Evolutionary conservation across 306 rosid genomes (phyloP), one percentile per base, ranked within the genome.

Genomic region (Sechiopsis laciniata): DNA sequence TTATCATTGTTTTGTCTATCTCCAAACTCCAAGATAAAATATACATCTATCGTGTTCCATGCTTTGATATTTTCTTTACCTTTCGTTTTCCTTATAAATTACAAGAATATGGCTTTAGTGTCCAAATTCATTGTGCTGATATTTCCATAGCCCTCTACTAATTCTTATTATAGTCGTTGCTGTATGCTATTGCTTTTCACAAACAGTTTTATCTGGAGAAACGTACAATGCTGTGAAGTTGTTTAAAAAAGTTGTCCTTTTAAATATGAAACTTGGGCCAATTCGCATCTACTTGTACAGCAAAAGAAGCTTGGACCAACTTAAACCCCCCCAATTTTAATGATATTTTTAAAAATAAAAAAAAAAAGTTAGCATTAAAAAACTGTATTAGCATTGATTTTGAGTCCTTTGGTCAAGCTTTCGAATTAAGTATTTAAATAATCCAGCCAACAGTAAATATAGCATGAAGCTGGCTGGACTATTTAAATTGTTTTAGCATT

Each of bases 381-480:
- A 54, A 16, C 10, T 56, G 14, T 20, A 19, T 54, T 54, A 54
- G 32, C 15, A 21, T 57, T 57, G 35, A 57, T 22, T 57, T 57
- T 20, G 62, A 57, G 65, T 62, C 21, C 48, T 62, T 62, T 62
- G 21, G 12, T 40, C 53, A 17, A 64, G n/a, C 52, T 42, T 65
- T 17, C 40, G 48, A 68, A 66, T 40, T 45, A 45, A 12, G 52
- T 19, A 42, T 45, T 45, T 61, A 11, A 46, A 19, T 66, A 66
- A 17, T 45, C 20, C 32, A 11, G 26, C 24, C 54, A 67, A 67
- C 11, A 20, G 4, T 19, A 26, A 65, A 58, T 58, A 14, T 20
- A 65, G 15, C 26, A 42, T 65, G 54, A 10, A 65, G 26, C 20
- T 45, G 46, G 46, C 46, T 40, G 46, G 46, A 40, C 8, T 40